Evolutionary conservation across 2,329 filamentous ascomycete genomes (phyloP).

Genomic region (Sporothrix protearum): DNA sequence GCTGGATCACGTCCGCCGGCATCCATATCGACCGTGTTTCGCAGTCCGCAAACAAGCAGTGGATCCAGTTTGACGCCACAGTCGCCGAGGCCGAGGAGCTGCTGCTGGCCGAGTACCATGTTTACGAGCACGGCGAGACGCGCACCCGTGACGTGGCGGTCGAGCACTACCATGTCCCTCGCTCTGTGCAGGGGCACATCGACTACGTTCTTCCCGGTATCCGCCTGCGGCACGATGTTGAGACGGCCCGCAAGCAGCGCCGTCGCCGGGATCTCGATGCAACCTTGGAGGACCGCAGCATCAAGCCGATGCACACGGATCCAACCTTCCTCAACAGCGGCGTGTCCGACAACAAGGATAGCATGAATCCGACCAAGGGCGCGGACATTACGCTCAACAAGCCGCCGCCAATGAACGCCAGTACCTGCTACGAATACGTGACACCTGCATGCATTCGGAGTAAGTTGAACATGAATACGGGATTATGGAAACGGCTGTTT

Average conservation of each 20-base stretch:
- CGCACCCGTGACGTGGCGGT: slow-evolving; percentile 29
- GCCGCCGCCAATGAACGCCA: slow-evolving; percentile 25
- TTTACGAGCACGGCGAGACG: slow-evolving; percentile 29
- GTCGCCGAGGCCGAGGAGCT: slow-evolving; percentile 32
- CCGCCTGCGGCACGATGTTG: slow-evolving; percentile 40
- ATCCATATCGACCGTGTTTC: slow-evolving; percentile 30
- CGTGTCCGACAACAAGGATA: background rate
- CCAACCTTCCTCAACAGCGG: slow-evolving; percentile 16
- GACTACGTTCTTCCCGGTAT: slow-evolving; percentile 57
- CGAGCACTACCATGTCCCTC: slow-evolving; percentile 43
- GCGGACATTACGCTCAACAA: background rate
- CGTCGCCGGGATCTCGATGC: background rate
- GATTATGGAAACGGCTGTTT: background rate
- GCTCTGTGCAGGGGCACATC: slow-evolving; percentile 45
- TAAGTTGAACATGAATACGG: background rate
- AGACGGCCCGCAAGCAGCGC: slow-evolving; percentile 12
- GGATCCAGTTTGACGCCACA: slow-evolving; percentile 33
- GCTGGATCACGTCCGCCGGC: slow-evolving; percentile 37
- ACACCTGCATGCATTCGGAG: slow-evolving; percentile 27
- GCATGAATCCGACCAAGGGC: background rate
- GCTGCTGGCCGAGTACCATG: slow-evolving; percentile 31
- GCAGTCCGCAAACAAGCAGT: slow-evolving; percentile 31
- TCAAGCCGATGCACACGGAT: slow-evolving; percentile 11
- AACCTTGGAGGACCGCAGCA: slow-evolving; percentile 7
- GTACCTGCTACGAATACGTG: slow-evolving; percentile 28